Conservation (phyloP, 1,284 basidiomycete genomes). For the Cutaneotrichosporon mucoides region DNA sequence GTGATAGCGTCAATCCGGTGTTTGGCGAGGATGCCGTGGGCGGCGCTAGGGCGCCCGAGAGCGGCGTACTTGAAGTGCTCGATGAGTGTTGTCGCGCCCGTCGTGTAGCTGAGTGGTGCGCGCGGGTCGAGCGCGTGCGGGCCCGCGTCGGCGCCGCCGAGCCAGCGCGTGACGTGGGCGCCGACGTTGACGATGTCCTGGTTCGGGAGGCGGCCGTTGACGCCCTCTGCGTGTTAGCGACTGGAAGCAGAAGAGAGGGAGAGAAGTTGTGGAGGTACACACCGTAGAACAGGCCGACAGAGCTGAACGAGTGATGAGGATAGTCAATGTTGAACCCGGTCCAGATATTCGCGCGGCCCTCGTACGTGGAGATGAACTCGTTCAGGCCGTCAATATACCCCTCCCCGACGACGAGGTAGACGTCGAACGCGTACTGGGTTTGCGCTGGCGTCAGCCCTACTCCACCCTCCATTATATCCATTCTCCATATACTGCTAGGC, state of each 20-base stretch:
- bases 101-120: conserved; percentile 10
- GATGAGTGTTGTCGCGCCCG: conserved; percentile 33
- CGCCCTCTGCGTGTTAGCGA: conserved; percentile 63
- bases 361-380: conserved; percentile 82
- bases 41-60: conserved; percentile 45
- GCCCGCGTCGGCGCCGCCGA: conserved; percentile 66
- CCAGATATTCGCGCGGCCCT: conserved; percentile 83
- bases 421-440: conserved; percentile 89
- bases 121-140: conserved; percentile 64
- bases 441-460: conserved; percentile 56
- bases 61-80: conserved; percentile 43
- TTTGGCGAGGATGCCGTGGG: conserved; percentile 51
- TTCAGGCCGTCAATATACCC: conserved; percentile 86
- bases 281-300: conserved; percentile 89
- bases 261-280: conserved; percentile 27
- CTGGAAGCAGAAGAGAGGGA: too few species aligned
- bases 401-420: conserved; percentile 86
- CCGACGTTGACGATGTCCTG: conserved; percentile 90
- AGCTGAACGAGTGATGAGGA: conserved; percentile 91
- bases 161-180: conserved; percentile 65
- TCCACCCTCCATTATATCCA: too few species aligned
- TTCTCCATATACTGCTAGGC: too few species aligned
- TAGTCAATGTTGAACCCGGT: conserved; percentile 93
- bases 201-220: conserved; percentile 92
- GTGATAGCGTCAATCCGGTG: conserved; percentile 94